These are phyloP conservation scores for Helenozyma baotianmanensis DNA, from an alignment of 805 yeast species.

Conservation along the genomic window DNA sequence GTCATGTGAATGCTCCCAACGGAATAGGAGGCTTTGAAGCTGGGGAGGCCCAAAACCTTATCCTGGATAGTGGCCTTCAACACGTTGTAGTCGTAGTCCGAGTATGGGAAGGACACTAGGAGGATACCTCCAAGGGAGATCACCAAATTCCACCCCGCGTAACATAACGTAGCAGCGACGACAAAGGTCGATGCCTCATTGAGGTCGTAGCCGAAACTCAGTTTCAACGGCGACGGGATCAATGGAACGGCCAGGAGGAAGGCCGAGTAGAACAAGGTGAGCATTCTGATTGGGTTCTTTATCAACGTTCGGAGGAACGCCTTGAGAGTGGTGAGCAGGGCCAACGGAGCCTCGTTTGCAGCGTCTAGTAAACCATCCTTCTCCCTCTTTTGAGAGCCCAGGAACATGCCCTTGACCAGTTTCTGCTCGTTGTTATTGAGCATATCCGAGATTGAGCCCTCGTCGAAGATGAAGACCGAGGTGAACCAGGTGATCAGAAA, in stretches of 20 bases:
- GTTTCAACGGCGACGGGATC: slow-evolving; percentile 26
- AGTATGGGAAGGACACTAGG: slow-evolving; percentile 49
- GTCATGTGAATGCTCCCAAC: slow-evolving; percentile 50
- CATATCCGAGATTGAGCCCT: slow-evolving; percentile 31
- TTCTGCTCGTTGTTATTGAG: slow-evolving; percentile 11
- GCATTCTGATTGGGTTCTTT: slow-evolving; percentile 42
- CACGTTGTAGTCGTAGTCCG: slow-evolving; percentile 33
- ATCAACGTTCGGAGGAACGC: slow-evolving; percentile 3
- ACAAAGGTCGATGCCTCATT: slow-evolving; percentile 44
- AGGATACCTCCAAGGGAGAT: slow-evolving; percentile 49
- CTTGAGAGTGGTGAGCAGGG: background rate
- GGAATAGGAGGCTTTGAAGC: slow-evolving; percentile 46
- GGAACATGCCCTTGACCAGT: background rate
- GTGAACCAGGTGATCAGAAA: slow-evolving; percentile 25
- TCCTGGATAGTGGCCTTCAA: slow-evolving; percentile 39
- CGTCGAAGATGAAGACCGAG: slow-evolving; percentile 30
- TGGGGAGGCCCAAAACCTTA: slow-evolving; percentile 43
- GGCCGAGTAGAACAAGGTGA: slow-evolving; percentile 40
- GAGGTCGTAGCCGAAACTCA: slow-evolving; percentile 29
- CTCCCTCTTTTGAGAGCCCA: too few species aligned
- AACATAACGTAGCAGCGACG: slow-evolving; percentile 42
- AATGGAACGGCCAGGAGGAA: slow-evolving; percentile 41
- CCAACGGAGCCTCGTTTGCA: background rate
- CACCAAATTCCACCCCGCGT: slow-evolving; percentile 50
- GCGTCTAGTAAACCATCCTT: too few species aligned